Evolutionary conservation across 106 monocot genomes (phyloP).

Genomic region (Vanilla planifolia): DNA sequence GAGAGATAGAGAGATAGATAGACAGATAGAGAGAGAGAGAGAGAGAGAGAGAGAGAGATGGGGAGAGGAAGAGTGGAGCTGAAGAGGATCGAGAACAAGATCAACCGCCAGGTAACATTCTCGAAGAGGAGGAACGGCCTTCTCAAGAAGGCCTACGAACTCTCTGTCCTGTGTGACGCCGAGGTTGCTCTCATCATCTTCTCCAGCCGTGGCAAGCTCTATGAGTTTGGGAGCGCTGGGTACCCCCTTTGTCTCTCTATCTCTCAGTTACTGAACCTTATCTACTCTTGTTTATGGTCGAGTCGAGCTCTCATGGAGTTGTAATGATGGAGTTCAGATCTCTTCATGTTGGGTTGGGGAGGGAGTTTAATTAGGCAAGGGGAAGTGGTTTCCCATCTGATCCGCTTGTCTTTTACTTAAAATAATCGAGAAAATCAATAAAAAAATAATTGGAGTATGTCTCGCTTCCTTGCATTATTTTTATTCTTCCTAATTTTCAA

Average conservation of each 20-base stretch:
- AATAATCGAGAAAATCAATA: neutral
- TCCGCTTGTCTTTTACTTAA: no score
- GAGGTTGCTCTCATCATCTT: constrained; percentile 1
- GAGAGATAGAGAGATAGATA: neutral
- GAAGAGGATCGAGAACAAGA: neutral
- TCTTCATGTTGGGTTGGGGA: no score
- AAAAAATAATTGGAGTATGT: neutral
- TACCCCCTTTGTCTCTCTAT: neutral
- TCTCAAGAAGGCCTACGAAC: neutral
- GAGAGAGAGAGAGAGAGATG: neutral
- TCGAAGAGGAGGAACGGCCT: neutral
- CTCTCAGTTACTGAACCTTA: no score
- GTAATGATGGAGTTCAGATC: no score
- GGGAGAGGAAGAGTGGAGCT: neutral
- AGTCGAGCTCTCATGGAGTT: no score
- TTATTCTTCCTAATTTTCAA: neutral
- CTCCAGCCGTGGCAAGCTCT: neutral
- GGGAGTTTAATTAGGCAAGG: no score
- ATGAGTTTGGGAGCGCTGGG: neutral
- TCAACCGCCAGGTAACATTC: neutral
- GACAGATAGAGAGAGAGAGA: neutral
- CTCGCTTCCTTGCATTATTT: neutral
- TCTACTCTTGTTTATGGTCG: no score
- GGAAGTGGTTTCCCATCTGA: no score
- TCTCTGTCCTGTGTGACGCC: neutral